Evolutionary conservation across 2,329 filamentous ascomycete species (phyloP).

Genomic region (Parafenestella ontariensis): DNA sequence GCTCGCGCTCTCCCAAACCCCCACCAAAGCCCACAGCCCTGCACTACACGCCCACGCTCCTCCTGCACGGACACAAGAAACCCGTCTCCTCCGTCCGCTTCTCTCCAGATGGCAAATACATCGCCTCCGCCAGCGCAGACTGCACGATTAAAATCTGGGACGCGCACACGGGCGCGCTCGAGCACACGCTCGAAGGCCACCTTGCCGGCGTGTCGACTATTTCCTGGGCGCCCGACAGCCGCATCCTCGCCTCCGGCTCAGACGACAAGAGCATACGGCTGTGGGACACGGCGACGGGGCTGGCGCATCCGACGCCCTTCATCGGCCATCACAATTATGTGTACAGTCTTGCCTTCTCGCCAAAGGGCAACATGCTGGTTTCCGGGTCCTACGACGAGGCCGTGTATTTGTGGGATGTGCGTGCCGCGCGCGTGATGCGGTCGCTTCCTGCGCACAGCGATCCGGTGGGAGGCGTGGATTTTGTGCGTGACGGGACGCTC

Average conservation of each 20-base stretch:
- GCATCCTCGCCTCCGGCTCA: slow-evolving; percentile 85
- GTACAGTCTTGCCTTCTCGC: slow-evolving; percentile 92
- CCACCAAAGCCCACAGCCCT: slow-evolving; percentile 62
- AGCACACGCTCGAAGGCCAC: slow-evolving; percentile 91
- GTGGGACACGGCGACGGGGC: slow-evolving; percentile 75
- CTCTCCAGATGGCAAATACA: slow-evolving; percentile 87
- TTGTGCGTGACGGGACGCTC: slow-evolving; percentile 88
- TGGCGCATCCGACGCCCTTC: slow-evolving; percentile 67
- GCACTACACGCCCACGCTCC: slow-evolving; percentile 73
- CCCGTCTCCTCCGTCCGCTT: slow-evolving; percentile 87
- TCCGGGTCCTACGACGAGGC: slow-evolving; percentile 97
- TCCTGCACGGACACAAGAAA: slow-evolving; percentile 78
- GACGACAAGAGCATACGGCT: slow-evolving; percentile 96
- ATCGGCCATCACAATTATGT: slow-evolving; percentile 96
- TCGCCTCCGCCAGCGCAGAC: slow-evolving; percentile 87
- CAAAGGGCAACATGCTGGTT: slow-evolving; percentile 95
- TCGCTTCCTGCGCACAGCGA: slow-evolving; percentile 93
- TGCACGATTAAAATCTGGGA: slow-evolving; percentile 93
- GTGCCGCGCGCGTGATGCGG: slow-evolving; percentile 85
- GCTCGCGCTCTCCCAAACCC: slow-evolving; percentile 30
- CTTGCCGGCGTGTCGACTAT: slow-evolving; percentile 90
- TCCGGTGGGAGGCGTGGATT: slow-evolving; percentile 91
- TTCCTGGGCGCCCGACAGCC: slow-evolving; percentile 91
- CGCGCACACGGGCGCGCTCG: slow-evolving; percentile 74
- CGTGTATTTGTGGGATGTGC: slow-evolving; percentile 95